These are phyloP conservation scores for Colletotrichum aenigma DNA, from an alignment of 2,329 filamentous ascomycete genomes.

Conservation along the genomic window DNA sequence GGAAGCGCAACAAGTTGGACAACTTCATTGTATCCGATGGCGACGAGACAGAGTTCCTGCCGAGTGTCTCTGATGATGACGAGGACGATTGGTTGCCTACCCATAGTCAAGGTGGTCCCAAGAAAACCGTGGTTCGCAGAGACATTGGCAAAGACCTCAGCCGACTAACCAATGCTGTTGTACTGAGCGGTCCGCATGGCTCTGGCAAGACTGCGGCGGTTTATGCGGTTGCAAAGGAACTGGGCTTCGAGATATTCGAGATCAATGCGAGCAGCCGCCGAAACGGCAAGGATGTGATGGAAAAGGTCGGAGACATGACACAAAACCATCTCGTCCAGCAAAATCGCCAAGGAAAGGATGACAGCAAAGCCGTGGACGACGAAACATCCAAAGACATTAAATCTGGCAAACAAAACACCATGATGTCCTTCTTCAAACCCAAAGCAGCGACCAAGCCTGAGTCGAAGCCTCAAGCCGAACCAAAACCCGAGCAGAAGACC, in stretches of 20 bases:
- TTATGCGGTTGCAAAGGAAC: slow-evolving; percentile 88
- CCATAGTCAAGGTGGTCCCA: slow-evolving; percentile 45
- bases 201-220: slow-evolving; percentile 94
- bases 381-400: slow-evolving; percentile 62
- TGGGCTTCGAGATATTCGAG: slow-evolving; percentile 94
- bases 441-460: slow-evolving; percentile 40
- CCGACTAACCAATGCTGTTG: slow-evolving; percentile 74
- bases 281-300: slow-evolving; percentile 87
- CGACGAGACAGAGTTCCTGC: slow-evolving; percentile 73
- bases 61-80: slow-evolving; percentile 70
- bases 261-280: slow-evolving; percentile 85
- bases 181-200: slow-evolving; percentile 87
- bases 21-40: slow-evolving; percentile 82
- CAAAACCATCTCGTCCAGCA: slow-evolving; percentile 84
- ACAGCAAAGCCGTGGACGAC: slow-evolving; percentile 40
- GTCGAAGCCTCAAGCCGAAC: slow-evolving; percentile 11
- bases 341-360: slow-evolving; percentile 38
- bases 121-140: slow-evolving; percentile 60
- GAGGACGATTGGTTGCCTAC: slow-evolving; percentile 33
- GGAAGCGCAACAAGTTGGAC: slow-evolving; percentile 76
- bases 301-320: slow-evolving; percentile 96
- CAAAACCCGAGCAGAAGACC: slow-evolving; percentile 22
- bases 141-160: slow-evolving; percentile 45
- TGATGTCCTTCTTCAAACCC: slow-evolving; percentile 80
- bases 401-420: slow-evolving; percentile 75